These are phyloP conservation scores for Microcyclospora tardicrescens DNA, from an alignment of 2,329 filamentous ascomycete genomes.

Conservation along the genomic window DNA sequence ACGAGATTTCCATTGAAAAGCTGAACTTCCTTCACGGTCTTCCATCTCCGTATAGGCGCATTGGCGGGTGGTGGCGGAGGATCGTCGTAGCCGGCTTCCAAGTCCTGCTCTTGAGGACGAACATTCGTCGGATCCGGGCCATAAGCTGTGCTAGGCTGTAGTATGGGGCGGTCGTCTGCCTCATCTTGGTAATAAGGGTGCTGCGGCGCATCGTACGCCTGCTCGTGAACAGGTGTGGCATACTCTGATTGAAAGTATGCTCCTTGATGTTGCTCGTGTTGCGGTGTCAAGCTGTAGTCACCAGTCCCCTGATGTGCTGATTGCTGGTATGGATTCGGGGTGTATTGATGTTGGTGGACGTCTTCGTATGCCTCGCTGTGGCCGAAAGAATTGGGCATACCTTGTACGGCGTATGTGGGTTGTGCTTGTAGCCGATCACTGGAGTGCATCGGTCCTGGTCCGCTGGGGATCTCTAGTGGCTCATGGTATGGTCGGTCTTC, in stretches of 20 bases:
- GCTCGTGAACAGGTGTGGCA: constrained; percentile 51
- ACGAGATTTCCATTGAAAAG: constrained; percentile 94
- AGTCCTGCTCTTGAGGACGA: constrained; percentile 23
- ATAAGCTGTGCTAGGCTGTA: constrained; percentile 49
- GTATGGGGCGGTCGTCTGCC: constrained; percentile 63
- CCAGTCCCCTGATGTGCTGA: constrained; percentile 30
- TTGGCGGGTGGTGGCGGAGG: constrained; percentile 40
- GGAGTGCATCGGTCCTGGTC: constrained; percentile 41
- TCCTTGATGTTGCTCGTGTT: constrained; percentile 53
- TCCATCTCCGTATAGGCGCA: constrained; percentile 71
- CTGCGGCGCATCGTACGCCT: constrained; percentile 24
- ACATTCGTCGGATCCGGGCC: constrained; percentile 44
- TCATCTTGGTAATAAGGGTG: constrained; percentile 49
- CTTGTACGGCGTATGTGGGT: constrained; percentile 66
- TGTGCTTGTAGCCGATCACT: constrained; percentile 72
- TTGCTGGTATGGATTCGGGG: constrained; percentile 28
- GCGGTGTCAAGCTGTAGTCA: constrained; percentile 59
- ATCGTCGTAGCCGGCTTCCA: constrained; percentile 27
- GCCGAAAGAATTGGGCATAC: constrained; percentile 50
- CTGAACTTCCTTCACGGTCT: constrained; percentile 93
- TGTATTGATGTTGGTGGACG: constrained; percentile 31
- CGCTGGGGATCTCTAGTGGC: constrained; percentile 58
- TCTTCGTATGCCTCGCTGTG: constrained; percentile 49
- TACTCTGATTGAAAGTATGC: constrained; percentile 69
- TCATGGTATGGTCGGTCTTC: constrained; percentile 59